A percentile compares a stretch with the other conserved stretches of the same genome.
phyloP scores from a whole-genome alignment of 192 early-diverging fungal genomes.

The Entomortierella parvispora region DNA sequence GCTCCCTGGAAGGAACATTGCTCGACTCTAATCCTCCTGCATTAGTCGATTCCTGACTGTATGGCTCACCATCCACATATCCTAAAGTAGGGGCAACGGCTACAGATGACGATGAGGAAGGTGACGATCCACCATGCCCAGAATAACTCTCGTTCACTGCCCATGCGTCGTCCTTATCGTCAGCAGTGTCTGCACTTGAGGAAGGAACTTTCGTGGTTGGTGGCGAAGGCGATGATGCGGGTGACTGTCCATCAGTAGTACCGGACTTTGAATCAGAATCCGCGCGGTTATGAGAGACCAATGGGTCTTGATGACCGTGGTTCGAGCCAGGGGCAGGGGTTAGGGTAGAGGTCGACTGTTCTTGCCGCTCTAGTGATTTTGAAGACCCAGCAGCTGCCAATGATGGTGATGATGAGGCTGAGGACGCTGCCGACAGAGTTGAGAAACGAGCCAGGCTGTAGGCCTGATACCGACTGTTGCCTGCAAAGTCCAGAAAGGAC shows the following conservation, averaged over 20 bases:
- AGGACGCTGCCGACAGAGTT: constrained; percentile 18
- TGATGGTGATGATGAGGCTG: constrained; percentile 14
- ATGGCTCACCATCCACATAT: too few species aligned
- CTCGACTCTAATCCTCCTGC: background rate
- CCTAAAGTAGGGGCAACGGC: background rate
- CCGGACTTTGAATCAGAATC: constrained; percentile 37
- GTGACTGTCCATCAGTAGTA: constrained; percentile 36
- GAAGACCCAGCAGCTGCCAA: constrained; percentile 3
- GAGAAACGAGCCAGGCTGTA: constrained; percentile 47
- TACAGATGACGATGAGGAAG: background rate
- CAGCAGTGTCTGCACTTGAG: constrained; percentile 1
- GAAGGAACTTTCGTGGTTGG: background rate
- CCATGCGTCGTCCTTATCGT: constrained; percentile 49
- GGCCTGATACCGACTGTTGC: constrained; percentile 45
- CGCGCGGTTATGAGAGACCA: background rate
- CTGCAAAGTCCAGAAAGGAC: constrained; percentile 42
- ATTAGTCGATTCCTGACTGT: too few species aligned
- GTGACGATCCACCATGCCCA: constrained; percentile 15
- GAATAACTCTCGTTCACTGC: constrained; percentile 49
- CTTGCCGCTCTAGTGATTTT: background rate
- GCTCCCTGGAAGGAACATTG: background rate
- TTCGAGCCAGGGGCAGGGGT: background rate
- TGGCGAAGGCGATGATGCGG: constrained; percentile 1
- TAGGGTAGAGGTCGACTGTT: background rate
- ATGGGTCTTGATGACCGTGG: constrained; percentile 6